phyloP scores from a whole-genome alignment of 2,329 filamentous ascomycete genomes.

The Chalaropsis ovoidea region DNA sequence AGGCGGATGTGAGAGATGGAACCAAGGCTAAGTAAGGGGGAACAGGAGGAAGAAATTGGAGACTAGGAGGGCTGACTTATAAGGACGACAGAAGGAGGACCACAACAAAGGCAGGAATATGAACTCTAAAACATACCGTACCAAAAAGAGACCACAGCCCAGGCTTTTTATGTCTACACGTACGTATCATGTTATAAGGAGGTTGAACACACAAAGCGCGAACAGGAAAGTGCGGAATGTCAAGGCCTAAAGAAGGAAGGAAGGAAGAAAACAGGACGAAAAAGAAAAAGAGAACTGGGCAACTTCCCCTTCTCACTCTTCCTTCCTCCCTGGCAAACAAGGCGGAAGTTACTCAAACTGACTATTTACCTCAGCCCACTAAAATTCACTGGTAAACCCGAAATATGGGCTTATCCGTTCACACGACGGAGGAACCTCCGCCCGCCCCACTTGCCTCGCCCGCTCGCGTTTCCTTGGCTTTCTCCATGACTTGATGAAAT shows the following conservation, averaged over 20 bases:
- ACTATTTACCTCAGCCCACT: not conserved
- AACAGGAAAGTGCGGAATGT: not conserved
- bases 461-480: too few species aligned
- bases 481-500: too few species aligned
- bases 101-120: not conserved
- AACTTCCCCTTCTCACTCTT: not conserved
- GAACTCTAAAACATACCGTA: not conserved
- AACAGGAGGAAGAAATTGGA: too few species aligned
- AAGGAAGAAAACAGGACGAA: not conserved
- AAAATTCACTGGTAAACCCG: not conserved
- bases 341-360: not conserved
- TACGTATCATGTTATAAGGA: not conserved
- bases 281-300: not conserved
- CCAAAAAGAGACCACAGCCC: not conserved
- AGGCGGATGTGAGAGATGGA: not conserved
- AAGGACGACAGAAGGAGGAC: too few species aligned
- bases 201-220: not conserved
- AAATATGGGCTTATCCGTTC: not conserved
- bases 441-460: too few species aligned
- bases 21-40: not conserved
- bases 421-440: too few species aligned
- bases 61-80: too few species aligned
- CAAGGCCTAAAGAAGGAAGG: not conserved
- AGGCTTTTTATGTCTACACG: not conserved
- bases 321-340: not conserved